A percentile compares a stretch with the other conserved stretches of the same genome.
Conservation (phyloP, 352 stramenopile species). For the Globisporangium okanoganense region DNA sequence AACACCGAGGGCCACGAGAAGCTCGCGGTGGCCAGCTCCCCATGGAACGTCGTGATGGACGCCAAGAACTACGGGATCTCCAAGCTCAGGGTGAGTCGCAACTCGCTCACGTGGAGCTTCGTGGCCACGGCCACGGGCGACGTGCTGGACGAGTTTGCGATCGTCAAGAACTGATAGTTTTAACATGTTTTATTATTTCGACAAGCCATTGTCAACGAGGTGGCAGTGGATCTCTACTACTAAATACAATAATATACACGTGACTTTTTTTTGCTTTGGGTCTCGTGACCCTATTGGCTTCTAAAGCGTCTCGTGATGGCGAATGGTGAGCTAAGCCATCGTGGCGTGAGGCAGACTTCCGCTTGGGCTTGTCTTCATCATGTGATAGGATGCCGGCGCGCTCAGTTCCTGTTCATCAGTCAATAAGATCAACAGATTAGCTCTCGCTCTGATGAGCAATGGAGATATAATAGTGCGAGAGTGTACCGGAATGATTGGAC, state of each 20-base stretch:
- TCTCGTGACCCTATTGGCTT: too few species aligned
- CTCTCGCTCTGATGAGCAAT: too few species aligned
- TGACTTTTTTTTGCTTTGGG: too few species aligned
- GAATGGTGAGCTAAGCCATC: neutral
- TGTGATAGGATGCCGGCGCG: neutral
- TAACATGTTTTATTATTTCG: too few species aligned
- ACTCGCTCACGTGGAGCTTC: neutral
- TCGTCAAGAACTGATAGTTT: neutral
- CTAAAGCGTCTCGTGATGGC: too few species aligned
- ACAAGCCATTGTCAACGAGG: too few species aligned
- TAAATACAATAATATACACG: neutral
- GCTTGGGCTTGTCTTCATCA: neutral
- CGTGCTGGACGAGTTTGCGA: neutral
- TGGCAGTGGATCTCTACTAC: too few species aligned
- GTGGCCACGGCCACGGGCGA: neutral
- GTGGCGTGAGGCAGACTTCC: neutral
- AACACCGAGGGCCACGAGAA: slow-evolving; percentile 45
- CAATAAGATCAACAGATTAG: neutral
- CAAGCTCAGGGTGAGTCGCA: slow-evolving; percentile 22
- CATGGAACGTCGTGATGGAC: slow-evolving; percentile 43
- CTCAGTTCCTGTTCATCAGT: neutral
- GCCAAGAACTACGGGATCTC: slow-evolving; percentile 51
- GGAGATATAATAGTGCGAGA: neutral
- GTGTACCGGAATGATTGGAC: too few species aligned
- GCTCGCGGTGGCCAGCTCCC: slow-evolving; percentile 8